These are phyloP conservation scores for Gonium pectorale DNA, from an alignment of 139 green algal species.

Conservation along the genomic window DNA sequence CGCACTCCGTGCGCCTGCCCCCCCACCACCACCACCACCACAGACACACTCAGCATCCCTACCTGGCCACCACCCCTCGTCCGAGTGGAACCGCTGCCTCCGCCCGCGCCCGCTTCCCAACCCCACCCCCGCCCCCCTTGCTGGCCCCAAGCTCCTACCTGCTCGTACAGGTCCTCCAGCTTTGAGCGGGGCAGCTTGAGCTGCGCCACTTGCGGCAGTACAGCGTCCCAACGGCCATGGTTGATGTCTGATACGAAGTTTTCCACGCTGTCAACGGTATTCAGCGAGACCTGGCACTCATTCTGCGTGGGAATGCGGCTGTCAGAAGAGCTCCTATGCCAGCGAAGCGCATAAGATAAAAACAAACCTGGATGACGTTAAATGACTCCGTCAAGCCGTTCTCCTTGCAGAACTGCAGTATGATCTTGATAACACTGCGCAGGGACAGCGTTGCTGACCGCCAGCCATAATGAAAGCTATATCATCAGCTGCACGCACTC, in stretches of 20 bases:
- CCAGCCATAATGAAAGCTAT: too few species aligned
- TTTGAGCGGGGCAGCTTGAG: constrained; percentile 91
- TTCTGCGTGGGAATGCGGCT: too few species aligned
- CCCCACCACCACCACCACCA: too few species aligned
- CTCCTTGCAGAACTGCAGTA: constrained; percentile 98
- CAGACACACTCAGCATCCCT: not conserved
- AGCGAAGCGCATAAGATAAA: not conserved
- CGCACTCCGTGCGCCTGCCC: not conserved
- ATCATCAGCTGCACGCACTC: constrained; percentile 81
- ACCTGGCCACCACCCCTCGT: not conserved
- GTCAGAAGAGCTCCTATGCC: too few species aligned
- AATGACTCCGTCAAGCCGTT: constrained; percentile 91
- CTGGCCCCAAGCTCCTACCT: constrained; percentile 60
- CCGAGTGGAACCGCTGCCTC: not conserved
- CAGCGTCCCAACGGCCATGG: constrained; percentile 89
- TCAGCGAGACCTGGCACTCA: constrained; percentile 95
- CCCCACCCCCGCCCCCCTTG: too few species aligned
- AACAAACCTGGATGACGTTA: constrained; percentile 82
- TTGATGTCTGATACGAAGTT: constrained; percentile 92
- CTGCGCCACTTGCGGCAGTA: constrained; percentile 87
- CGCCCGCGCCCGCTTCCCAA: too few species aligned
- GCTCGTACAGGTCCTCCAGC: constrained; percentile 96
- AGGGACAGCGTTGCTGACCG: too few species aligned
- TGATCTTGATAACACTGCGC: constrained; percentile 95
- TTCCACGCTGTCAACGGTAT: constrained; percentile 95